Base-by-base conservation (phyloP, 2,329 filamentous ascomycete genomes). In the Grosmannia penicillata region DNA sequence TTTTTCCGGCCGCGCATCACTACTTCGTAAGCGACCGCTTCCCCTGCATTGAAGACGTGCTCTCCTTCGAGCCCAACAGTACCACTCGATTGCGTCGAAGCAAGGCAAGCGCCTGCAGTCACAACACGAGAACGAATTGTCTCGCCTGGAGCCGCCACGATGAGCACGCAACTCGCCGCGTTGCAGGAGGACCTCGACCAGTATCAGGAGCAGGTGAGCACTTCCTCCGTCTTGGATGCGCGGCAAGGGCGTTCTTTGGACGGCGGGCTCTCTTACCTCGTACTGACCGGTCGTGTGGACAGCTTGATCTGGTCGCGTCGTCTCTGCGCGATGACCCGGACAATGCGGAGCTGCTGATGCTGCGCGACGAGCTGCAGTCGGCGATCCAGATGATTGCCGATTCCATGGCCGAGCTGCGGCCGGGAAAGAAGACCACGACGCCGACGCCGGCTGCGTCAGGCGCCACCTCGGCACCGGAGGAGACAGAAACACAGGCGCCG, bases 281-380 rank as follows among this genome's bases (percentile, higher is more conserved):
- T 22, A 10, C 26, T 37, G 27, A 31, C 35, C 4, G 4, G 19
- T 11, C 21, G 21, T 15, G 2, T 14, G 15, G 7, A 6, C 35
- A 87, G 81, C 74, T 93, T 54, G 82, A 87, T 52, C 77, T 83
- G 27, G 77, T 94, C 43, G 64, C 78, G 51, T 66, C 73, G 39
- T 81, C 82, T 47, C 73, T 93, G 41, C 77, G 80, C 57, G 77
- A 82, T 57, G 83, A 91, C 52, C 78, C 86, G 46, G 78, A 81
- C 42, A 89, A 85, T 58, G 66, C 65, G 51, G 85, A 89, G 59
- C 75, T 93, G 52, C 70, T 78, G 52, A 73, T 70, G 53, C 73
- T 94, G 56, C 78, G 81, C 60, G 65, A 72, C 56, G 85, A 93
- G 68, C 75, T 94, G 62, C 72, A 84, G 66, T 72, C 79, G 62